Evolutionary conservation across 2,329 filamentous ascomycete species (phyloP).

Genomic region (Cercospora zeina): DNA sequence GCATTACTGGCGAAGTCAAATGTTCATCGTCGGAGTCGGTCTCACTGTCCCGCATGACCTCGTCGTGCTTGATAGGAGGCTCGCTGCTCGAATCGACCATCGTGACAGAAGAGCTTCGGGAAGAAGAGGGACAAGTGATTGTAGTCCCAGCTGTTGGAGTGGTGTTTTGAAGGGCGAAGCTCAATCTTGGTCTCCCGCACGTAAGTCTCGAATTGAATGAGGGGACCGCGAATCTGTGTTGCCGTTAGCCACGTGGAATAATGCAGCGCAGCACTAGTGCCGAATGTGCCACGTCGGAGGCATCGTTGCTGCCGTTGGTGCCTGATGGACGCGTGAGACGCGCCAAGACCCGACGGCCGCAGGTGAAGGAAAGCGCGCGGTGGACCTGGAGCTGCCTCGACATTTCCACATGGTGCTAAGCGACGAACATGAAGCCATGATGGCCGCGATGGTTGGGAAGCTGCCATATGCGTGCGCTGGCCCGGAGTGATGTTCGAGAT

Average conservation of each 20-base stretch:
- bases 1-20: not conserved
- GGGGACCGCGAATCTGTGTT: not conserved
- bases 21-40: not conserved
- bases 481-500: conserved; percentile 7
- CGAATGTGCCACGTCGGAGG: not conserved
- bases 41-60: not conserved
- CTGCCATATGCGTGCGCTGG: not conserved
- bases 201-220: conserved; percentile 12
- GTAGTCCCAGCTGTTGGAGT: not conserved
- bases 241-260: not conserved
- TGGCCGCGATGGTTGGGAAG: not conserved
- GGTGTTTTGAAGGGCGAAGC: not conserved
- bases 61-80: not conserved
- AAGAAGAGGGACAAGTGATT: not conserved
- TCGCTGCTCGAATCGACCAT: not conserved
- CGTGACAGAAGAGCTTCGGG: not conserved
- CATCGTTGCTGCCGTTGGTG: not conserved
- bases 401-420: not conserved
- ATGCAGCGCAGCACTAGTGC: conserved; percentile 13
- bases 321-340: not conserved
- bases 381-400: not conserved
- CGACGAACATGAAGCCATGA: not conserved
- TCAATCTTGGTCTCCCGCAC: conserved; percentile 7
- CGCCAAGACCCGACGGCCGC: not conserved
- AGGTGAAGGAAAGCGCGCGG: conserved; percentile 8